Evolutionary conservation across 495 filamentous ascomycete species (phyloP).

Genomic region (Aspergillus olivimuriae): DNA sequence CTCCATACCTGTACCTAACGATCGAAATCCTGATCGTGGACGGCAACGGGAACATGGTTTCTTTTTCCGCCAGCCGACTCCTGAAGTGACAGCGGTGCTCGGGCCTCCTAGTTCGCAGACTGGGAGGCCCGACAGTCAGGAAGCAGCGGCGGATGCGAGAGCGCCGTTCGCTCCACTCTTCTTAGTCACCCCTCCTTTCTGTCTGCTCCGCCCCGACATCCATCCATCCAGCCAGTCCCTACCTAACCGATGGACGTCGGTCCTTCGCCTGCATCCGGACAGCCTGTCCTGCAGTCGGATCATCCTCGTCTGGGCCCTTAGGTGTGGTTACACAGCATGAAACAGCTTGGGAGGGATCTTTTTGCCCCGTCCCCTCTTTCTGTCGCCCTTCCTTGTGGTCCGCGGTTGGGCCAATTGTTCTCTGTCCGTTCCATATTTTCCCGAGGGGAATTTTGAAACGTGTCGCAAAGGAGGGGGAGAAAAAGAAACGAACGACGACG

Average conservation of each 20-base stretch:
- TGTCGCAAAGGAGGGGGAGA: not conserved
- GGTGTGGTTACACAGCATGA: constrained; percentile 8
- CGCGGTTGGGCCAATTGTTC: not conserved
- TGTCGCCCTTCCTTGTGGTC: too few relatives aligned
- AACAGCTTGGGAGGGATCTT: constrained; percentile 3
- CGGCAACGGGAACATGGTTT: too few relatives aligned
- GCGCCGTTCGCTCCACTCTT: constrained; percentile 36
- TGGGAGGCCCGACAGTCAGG: constrained; percentile 36
- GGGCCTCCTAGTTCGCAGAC: constrained; percentile 23
- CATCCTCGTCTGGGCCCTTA: constrained; percentile 1
- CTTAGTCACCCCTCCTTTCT: constrained; percentile 3
- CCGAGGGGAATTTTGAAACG: not conserved
- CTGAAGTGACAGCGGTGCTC: constrained; percentile 15
- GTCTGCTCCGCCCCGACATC: too few relatives aligned
- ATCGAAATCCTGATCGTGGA: too few relatives aligned
- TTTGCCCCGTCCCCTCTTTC: not conserved
- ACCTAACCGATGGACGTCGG: too few relatives aligned
- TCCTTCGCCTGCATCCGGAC: too few relatives aligned
- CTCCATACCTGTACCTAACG: too few relatives aligned
- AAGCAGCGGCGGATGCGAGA: constrained; percentile 35
- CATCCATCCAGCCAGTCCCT: too few relatives aligned
- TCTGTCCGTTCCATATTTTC: not conserved
- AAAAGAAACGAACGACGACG: too few relatives aligned
- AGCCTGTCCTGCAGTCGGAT: constrained; percentile 12
- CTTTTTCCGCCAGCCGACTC: constrained; percentile 3